Base-by-base conservation (phyloP, 169 alveolate species). In the Eimeria maxima region DNA sequence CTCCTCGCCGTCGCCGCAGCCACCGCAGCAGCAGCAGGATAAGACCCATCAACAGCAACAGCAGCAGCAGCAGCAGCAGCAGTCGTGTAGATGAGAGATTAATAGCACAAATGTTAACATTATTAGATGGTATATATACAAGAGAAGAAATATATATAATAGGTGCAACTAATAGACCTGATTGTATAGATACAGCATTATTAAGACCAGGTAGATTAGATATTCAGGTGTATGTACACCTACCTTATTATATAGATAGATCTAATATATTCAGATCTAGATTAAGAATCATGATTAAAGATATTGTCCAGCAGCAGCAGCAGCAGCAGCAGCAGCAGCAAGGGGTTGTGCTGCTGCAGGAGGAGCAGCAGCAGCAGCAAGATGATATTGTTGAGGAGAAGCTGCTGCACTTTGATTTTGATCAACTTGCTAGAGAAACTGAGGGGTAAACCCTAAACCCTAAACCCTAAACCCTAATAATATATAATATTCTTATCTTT, bases 91-190 rank as follows among this genome's bases (percentile, higher is more conserved):
- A 91, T 22, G 97, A 96, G 96, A 98, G 99, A 95, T 99, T 99
- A 44, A 99, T 99, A 33, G 99, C 99, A 95, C 99, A 99, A 96
- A 97, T 99, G 95, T 97, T 99, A 63, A 99, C 99, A 29, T 99
- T 99, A 97, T 98, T 99, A 99, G 99, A 99, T 97, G 99, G 99
- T 13, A 98, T 99, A 99, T 97, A 47, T 78, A 97, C 97, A 88
- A 95, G 99, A 42, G 96, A 96, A 57, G 95, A 99, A 93, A 99
- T 99, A 24, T 99, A 98, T 95, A 99, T 99, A 55, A 98, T 99
- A 60, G 99, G 99, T 20, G 99, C 99, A 3, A 99, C 99, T 0
- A 99, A 99, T 96, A 97, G 99, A 83, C 99, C 99, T 7, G 99
- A 99, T 96, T 99, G 99, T 42, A 98, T 99, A 74, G 99, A 99